These are phyloP conservation scores for Venturia aucupariae DNA, from an alignment of 2,329 filamentous ascomycete species.

Conservation along the genomic window DNA sequence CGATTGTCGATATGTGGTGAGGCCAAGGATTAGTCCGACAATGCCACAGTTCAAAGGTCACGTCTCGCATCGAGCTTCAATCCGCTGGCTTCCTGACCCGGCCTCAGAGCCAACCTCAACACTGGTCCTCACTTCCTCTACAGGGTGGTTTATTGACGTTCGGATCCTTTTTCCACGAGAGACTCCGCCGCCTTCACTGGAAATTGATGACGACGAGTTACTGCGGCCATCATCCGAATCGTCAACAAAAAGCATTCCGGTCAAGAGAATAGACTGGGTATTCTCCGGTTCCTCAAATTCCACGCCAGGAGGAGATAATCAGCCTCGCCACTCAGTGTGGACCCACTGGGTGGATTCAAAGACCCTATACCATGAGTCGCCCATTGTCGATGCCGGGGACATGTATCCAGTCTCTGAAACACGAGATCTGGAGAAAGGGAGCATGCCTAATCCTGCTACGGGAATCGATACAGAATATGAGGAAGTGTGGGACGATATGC, in stretches of 20 bases:
- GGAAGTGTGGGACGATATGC: conserved; percentile 19
- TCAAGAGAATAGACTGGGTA: conserved; percentile 10
- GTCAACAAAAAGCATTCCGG: not conserved
- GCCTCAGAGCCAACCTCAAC: conserved; percentile 12
- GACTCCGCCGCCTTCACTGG: not conserved
- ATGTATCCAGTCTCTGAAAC: not conserved
- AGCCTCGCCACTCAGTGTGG: not conserved
- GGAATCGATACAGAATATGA: conserved; percentile 22
- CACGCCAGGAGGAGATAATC: not conserved
- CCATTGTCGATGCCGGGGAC: not conserved
- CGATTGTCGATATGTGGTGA: too few species aligned
- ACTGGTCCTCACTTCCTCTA: conserved; percentile 11
- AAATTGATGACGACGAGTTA: not conserved
- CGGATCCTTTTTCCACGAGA: not conserved
- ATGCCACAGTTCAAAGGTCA: not conserved
- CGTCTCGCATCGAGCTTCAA: conserved; percentile 5
- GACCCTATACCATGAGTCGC: not conserved
- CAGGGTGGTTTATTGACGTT: conserved; percentile 9
- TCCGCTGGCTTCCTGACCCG: conserved; percentile 3
- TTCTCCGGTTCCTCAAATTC: conserved; percentile 1
- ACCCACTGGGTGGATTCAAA: conserved; percentile 12
- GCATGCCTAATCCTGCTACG: conserved; percentile 8
- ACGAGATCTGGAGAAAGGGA: conserved; percentile 7
- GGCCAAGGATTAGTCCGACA: not conserved
- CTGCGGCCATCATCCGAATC: not conserved